phyloP scores from a whole-genome alignment of 2,329 filamentous ascomycete genomes.

The Fusarium agapanthi region DNA sequence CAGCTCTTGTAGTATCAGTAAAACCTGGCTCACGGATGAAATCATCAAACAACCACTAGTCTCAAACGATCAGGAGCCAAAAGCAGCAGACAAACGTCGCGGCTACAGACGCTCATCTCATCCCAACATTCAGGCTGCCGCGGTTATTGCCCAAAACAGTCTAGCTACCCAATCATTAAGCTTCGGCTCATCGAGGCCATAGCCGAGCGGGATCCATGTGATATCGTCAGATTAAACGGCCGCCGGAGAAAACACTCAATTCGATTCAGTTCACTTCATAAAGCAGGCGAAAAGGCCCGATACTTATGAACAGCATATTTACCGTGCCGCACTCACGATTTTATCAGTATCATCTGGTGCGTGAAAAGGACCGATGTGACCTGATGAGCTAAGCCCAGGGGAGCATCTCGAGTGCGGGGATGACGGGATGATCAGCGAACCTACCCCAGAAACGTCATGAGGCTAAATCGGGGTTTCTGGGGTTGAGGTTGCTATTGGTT shows the following conservation, averaged over 20 bases:
- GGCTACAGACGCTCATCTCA: not conserved
- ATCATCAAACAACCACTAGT: rapidly evolving
- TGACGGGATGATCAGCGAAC: not conserved
- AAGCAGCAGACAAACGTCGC: not conserved
- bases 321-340: not conserved
- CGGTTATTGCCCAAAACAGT: not conserved
- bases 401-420: slow-evolving; percentile 18
- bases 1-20: rapidly evolving
- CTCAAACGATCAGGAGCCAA: not conserved
- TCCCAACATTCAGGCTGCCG: not conserved
- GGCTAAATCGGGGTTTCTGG: slow-evolving; percentile 3
- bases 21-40: rapidly evolving
- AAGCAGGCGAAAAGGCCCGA: slow-evolving; percentile 10
- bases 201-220: not conserved
- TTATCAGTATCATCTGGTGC: not conserved
- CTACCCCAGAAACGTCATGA: slow-evolving; percentile 21
- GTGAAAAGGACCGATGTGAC: slow-evolving; percentile 24
- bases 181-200: not conserved
- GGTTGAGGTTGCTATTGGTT: not conserved
- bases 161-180: not conserved
- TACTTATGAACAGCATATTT: not conserved
- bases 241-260: not conserved
- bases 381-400: slow-evolving; percentile 12
- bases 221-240: not conserved
- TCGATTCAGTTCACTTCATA: not conserved